Evolutionary conservation across 495 filamentous ascomycete species (phyloP).

Genomic region (Trichoderma orchidacearum): DNA sequence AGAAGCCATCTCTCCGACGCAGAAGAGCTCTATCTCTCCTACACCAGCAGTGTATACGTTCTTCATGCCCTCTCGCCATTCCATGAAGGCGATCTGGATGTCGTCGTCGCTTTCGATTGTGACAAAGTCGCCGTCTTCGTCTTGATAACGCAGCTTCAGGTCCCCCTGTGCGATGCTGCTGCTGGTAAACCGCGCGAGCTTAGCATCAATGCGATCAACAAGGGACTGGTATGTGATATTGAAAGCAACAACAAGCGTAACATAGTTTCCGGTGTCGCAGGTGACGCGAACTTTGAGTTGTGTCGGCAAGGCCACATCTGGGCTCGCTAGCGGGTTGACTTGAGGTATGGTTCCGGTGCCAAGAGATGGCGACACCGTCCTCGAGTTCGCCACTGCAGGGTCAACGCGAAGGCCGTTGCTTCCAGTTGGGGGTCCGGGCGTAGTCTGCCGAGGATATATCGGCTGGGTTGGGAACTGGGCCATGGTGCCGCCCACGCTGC

Average conservation of each 20-base stretch:
- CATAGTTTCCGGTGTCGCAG: conserved; percentile 64
- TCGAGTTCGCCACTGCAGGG: conserved; percentile 7
- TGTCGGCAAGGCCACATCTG: conserved; percentile 49
- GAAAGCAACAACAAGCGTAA: conserved; percentile 83
- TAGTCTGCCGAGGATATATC: conserved; percentile 28
- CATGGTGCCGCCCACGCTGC: conserved; percentile 25
- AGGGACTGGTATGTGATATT: conserved; percentile 87
- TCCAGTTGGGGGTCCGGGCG: conserved; percentile 21
- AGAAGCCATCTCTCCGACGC: conserved; percentile 20
- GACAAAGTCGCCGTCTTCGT: conserved; percentile 87
- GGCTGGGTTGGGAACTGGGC: conserved; percentile 33
- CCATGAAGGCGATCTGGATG: conserved; percentile 84
- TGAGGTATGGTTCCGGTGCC: conserved; percentile 15
- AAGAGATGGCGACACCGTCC: conserved; percentile 15
- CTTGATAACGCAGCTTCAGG: conserved; percentile 74
- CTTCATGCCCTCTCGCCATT: conserved; percentile 69
- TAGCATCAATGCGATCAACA: conserved; percentile 92
- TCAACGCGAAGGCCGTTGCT: conserved; percentile 10
- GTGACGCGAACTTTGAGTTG: conserved; percentile 94
- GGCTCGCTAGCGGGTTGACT: conserved; percentile 24
- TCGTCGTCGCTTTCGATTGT: conserved; percentile 91
- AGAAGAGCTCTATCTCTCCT: conserved; percentile 75
- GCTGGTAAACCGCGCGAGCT: conserved; percentile 69
- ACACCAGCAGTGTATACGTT: conserved; percentile 50
- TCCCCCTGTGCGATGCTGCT: conserved; percentile 65